Percentiles rank a stretch among this genome's conserved stretches.
Conservation (phyloP, 441 rosid species). For the Flueggea neowawraea region DNA sequence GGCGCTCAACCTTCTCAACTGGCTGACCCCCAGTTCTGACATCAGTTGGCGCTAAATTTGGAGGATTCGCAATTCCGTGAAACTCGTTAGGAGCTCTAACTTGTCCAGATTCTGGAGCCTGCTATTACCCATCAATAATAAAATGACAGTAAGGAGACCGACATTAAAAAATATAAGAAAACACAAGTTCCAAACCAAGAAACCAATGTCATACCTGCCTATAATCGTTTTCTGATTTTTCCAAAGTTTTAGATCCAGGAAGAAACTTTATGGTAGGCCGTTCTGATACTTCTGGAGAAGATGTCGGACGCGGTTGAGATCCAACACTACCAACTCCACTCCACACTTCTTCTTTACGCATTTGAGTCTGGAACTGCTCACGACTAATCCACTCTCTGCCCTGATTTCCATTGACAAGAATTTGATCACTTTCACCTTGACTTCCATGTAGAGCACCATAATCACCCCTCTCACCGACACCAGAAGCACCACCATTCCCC, state of each 20-base stretch:
- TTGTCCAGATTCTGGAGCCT: conserved; percentile 1
- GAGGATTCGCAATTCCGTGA: background rate
- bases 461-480: conserved; percentile 2
- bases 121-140: conserved; percentile 5
- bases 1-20: conserved; percentile 19
- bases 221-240: conserved; percentile 1
- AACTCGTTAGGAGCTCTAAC: conserved; percentile 5
- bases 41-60: conserved; percentile 9
- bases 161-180: background rate
- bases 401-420: conserved; percentile 10
- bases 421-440: conserved; percentile 14
- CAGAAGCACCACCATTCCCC: conserved; percentile 4
- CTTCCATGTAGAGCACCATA: conserved; percentile 11
- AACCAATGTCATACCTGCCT: conserved; percentile 16
- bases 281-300: conserved; percentile 7
- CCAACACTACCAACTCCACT: conserved; percentile 8
- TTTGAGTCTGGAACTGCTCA: conserved; percentile 7
- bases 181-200: background rate
- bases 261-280: background rate
- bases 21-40: conserved; percentile 7
- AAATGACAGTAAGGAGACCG: background rate
- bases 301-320: background rate
- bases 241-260: conserved; percentile 12
- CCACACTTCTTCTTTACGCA: conserved; percentile 4
- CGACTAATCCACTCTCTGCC: conserved; percentile 8